Evolutionary conservation across 2,329 filamentous ascomycete species (phyloP), one percentile per base, ranked within the genome.

Genomic region (Talaromyces sp.): DNA sequence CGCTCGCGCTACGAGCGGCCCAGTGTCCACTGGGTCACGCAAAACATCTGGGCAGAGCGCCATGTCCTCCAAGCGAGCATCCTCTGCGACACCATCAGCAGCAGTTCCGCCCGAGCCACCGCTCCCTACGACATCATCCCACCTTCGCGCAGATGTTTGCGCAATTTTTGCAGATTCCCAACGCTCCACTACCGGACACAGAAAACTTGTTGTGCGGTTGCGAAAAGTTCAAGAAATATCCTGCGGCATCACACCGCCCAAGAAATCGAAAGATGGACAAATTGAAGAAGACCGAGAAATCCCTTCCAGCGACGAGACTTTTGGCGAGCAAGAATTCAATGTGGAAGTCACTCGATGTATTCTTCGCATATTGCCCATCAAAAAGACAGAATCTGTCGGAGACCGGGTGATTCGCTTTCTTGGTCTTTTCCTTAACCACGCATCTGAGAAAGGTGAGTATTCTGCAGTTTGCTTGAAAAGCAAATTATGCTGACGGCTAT

Each of bases 191-290:
- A 92, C 93, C 1, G 91, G 91, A 1, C 95, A 99, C 76, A 85
- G 94, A 66, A 98, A 98, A 75, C 85, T 97, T 0, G 90, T 90
- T 3, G 90, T 97, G 66, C 93, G 88, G 59, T 81, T 99, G 67
- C 88, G 94, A 68, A 97, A 97, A 78, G 85, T 97, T 50, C 94
- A 98, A 73, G 94, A 97, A 75, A 84, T 89, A 43, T 97, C 92
- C 79, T 86, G 83, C 68, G 86, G 85, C 60, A 85, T 88, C 67
- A 79, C 80, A 1, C 41, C 52, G 31, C 76, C 78, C 43, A 77
- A 77, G 27, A 70, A 72, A n/a, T 71, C 71, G 10, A 75, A 76
- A 62, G 74, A 72, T 69, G 88, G 86, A 82, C 19, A 82, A 79
- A 67, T 78, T 79, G 31, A 86, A 83, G 68, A 85, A 85, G 72